Conservation (phyloP, 2,329 filamentous ascomycete species). For the Penicillium sclerotigenum region DNA sequence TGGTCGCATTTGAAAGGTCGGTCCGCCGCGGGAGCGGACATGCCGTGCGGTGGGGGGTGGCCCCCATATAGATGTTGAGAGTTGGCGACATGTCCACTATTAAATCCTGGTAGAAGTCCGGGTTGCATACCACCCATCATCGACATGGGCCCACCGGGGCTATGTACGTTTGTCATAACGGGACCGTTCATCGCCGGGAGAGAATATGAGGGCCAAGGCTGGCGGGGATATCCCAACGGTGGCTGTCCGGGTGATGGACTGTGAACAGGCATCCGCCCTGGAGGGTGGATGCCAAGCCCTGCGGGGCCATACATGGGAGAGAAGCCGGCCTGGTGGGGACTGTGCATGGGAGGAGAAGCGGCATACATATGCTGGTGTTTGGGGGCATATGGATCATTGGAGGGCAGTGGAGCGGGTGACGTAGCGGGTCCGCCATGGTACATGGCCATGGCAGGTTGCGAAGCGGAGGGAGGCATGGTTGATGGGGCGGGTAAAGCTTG, state of each 20-base stretch:
- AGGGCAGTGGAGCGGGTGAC: conserved; percentile 52
- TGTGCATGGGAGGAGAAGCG: conserved; percentile 46
- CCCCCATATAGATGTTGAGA: conserved; percentile 60
- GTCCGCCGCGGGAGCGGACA: conserved; percentile 61
- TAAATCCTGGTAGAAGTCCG: conserved; percentile 57
- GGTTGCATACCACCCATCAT: conserved; percentile 61
- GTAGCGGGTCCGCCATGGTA: conserved; percentile 24
- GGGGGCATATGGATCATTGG: conserved; percentile 58
- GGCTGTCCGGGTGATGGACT: conserved; percentile 44
- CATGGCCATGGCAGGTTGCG: conserved; percentile 47
- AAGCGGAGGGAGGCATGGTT: conserved; percentile 23
- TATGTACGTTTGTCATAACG: conserved; percentile 75
- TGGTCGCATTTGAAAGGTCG: conserved; percentile 92
- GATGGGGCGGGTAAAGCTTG: conserved; percentile 56
- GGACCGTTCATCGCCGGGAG: conserved; percentile 63
- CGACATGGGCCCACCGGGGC: conserved; percentile 68
- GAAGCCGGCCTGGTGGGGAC: conserved; percentile 49
- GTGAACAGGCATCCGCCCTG: conserved; percentile 54
- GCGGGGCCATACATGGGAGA: conserved; percentile 41
- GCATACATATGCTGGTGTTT: conserved; percentile 50
- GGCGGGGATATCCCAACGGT: conserved; percentile 39
- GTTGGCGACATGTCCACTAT: conserved; percentile 58
- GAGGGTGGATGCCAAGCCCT: conserved; percentile 39
- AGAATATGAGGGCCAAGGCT: conserved; percentile 51
- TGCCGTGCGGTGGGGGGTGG: conserved; percentile 53